phyloP scores from a whole-genome alignment of 148 eudicot genomes.

The Rhododendron molle region DNA sequence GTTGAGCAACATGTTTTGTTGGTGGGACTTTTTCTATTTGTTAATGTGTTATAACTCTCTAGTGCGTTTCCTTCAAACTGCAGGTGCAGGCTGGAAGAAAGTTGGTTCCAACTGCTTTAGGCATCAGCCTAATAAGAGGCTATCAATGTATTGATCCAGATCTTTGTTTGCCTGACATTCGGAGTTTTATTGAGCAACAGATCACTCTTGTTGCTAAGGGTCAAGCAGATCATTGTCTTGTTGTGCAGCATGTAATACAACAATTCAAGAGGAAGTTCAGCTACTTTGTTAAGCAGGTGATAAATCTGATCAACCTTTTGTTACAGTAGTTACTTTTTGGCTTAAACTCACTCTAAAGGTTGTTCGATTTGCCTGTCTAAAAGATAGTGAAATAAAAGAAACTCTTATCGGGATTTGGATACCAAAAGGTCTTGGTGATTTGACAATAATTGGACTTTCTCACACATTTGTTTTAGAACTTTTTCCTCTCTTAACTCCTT shows the following conservation, averaged over 20 bases:
- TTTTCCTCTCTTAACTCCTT: not conserved
- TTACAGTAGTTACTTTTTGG: not conserved
- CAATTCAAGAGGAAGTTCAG: conserved; percentile 79
- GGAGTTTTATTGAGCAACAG: conserved; percentile 94
- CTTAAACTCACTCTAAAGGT: not conserved
- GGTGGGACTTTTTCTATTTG: not conserved
- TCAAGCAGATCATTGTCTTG: conserved; percentile 79
- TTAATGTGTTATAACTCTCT: not conserved
- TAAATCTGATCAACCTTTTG: not conserved
- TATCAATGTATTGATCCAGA: conserved; percentile 94
- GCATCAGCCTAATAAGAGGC: conserved; percentile 84
- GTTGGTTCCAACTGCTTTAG: conserved; percentile 89
- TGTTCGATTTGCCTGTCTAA: not conserved
- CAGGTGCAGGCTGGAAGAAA: conserved; percentile 94
- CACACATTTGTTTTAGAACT: no score
- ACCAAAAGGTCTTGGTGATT: not conserved
- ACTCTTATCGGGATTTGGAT: not conserved
- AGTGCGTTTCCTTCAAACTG: conserved; percentile 9
- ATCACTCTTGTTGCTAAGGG: conserved; percentile 87
- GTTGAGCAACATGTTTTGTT: conserved; percentile 1
- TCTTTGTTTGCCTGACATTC: conserved; percentile 91
- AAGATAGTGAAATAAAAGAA: not conserved
- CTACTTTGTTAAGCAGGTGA: conserved; percentile 90
- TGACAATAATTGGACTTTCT: not conserved
- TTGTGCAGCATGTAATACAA: conserved; percentile 77